Conservation (phyloP, 352 stramenopile genomes). For the Pilasporangium apinafurcum region DNA sequence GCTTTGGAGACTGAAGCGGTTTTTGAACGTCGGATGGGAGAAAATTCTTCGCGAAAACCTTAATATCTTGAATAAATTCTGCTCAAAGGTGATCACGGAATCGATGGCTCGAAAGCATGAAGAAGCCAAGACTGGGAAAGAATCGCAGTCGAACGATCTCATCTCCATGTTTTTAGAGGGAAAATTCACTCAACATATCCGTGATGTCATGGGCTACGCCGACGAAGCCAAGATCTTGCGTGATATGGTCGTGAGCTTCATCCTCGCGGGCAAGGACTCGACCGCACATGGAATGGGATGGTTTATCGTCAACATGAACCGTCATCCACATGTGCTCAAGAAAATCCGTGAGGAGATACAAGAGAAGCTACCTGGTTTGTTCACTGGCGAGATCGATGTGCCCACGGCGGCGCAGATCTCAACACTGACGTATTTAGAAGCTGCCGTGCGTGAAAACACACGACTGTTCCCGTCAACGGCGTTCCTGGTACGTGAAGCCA, state of each 20-base stretch:
- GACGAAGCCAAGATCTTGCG: constrained; percentile 36
- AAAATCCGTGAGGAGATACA: constrained; percentile 57
- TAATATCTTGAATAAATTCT: constrained; percentile 13
- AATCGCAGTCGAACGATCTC: constrained; percentile 1
- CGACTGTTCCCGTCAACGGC: constrained; percentile 46
- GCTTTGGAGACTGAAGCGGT: constrained; percentile 39
- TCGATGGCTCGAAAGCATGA: constrained; percentile 19
- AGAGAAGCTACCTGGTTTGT: constrained; percentile 11
- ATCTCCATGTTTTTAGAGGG: constrained; percentile 10
- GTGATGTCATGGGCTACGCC: neutral
- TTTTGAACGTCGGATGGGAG: constrained; percentile 19
- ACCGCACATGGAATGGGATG: constrained; percentile 57
- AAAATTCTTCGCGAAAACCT: constrained; percentile 15
- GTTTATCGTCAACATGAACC: constrained; percentile 60
- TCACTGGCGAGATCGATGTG: neutral
- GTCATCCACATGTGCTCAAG: constrained; percentile 29
- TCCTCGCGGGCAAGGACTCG: constrained; percentile 74
- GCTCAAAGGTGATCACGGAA: constrained; percentile 24
- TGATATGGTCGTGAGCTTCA: constrained; percentile 71
- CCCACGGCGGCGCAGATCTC: constrained; percentile 34
- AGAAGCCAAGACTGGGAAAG: neutral
- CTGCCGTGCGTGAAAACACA: constrained; percentile 51
- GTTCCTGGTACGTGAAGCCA: constrained; percentile 32
- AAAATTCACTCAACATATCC: neutral
- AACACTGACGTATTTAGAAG: constrained; percentile 52